A percentile compares a stretch with the other conserved stretches of the same genome.
phyloP scores from a whole-genome alignment of 352 stramenopile genomes.

The Thalassiosira mediterranea region DNA sequence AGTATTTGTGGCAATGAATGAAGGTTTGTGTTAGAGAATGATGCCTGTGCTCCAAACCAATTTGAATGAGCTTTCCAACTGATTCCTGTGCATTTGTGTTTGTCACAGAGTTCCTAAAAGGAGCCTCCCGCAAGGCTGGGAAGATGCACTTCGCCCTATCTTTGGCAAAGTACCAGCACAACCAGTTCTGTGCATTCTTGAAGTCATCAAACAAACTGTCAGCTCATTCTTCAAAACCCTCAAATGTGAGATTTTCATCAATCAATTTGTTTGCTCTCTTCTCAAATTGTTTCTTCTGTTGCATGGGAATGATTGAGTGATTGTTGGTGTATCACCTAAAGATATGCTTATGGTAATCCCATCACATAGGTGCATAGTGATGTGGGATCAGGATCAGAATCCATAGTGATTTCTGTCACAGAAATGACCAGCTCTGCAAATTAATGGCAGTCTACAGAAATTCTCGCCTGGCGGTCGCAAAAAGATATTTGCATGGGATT shows the following conservation, averaged over 20 bases:
- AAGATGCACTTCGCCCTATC: background rate
- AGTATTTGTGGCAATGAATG: background rate
- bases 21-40: background rate
- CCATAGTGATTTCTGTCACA: too few relatives aligned
- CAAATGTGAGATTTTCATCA: background rate
- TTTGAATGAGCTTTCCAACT: background rate
- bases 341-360: too few relatives aligned
- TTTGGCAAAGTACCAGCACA: background rate
- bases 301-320: background rate
- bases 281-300: background rate
- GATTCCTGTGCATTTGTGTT: slow-evolving; percentile 1
- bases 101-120: background rate
- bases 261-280: background rate
- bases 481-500: too few relatives aligned
- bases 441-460: too few relatives aligned
- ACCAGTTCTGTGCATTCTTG: background rate
- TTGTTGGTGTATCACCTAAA: too few relatives aligned
- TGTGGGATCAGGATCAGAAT: too few relatives aligned
- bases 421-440: too few relatives aligned
- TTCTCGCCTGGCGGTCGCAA: too few relatives aligned
- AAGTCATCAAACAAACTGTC: background rate
- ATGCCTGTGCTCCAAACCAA: background rate
- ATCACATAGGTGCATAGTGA: too few relatives aligned
- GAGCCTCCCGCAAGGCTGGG: background rate
- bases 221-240: background rate